Base-by-base conservation (phyloP, 2,329 filamentous ascomycete species). In the Verticillium longisporum region DNA sequence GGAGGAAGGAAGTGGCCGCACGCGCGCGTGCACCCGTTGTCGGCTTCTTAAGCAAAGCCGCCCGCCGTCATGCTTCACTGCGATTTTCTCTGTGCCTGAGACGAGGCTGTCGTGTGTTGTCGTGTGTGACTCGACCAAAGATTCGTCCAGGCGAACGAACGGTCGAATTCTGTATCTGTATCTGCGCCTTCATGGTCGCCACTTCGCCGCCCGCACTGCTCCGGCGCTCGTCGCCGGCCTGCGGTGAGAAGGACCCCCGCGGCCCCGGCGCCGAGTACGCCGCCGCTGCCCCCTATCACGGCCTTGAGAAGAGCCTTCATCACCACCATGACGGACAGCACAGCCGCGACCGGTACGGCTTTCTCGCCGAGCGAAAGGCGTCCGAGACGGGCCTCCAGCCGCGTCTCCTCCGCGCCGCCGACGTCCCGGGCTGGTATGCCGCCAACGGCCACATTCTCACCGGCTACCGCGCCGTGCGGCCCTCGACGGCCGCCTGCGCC, bases 401-500 rank as follows among this genome's bases (percentile, higher is more conserved):
- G 18, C 36, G 50, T 56, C 66, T 69, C 11, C 64, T 69, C 18
- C 36, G 61, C 38, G 65, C 61, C 21, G 65, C 74, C 45, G 70
- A 77, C 21, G 64, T 80, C 4, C 77, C 78, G 1, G 64, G 67
- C 56, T 81, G 78, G 77, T 72, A 74, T 60, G 72, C 75, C 61
- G 71, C 76, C 63, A 80, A 79, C 63, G 65, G 68, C 9, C 76
- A 72, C 64, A 76, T 80, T 59, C 68, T 69, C 32, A 67, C 70
- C 7, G 77, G 76, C 26, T 82, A 81, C 64, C 76, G 78, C 14
- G 75, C 75, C 9, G 72, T 74, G 13, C 75, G 73, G 9, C 65
- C 71, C 54, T 80, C 78, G 0, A 66, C 66, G 14, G 59, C 56
- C 2, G 65, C 61, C 7, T 81, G 73, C 63, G 66, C 80, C 59